These are phyloP conservation scores for Tolypocladium ovalisporum DNA, from an alignment of 2,329 filamentous ascomycete genomes.

Conservation along the genomic window DNA sequence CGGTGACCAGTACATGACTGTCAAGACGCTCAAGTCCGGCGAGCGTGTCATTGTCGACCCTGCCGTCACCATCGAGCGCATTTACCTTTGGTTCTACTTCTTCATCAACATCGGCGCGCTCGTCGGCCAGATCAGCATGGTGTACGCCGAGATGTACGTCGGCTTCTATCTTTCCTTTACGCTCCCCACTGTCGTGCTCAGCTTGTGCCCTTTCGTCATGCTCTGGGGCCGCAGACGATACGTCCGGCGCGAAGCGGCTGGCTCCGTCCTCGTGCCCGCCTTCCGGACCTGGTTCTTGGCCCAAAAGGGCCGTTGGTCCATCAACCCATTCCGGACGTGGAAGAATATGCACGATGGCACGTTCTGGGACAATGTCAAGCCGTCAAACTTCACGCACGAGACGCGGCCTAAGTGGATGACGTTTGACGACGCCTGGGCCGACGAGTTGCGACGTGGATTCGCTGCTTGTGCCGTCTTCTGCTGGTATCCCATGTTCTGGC, in stretches of 20 bases:
- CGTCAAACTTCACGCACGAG: slow-evolving; percentile 44
- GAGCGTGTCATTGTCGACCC: slow-evolving; percentile 63
- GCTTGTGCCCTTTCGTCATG: slow-evolving; percentile 46
- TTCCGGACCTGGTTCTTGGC: slow-evolving; percentile 48
- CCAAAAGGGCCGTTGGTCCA: slow-evolving; percentile 54
- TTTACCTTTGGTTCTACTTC: slow-evolving; percentile 53
- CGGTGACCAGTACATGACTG: slow-evolving; percentile 42
- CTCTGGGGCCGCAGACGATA: slow-evolving; percentile 47
- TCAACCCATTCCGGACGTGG: slow-evolving; percentile 36
- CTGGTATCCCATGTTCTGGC: slow-evolving; percentile 56
- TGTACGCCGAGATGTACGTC: slow-evolving; percentile 65
- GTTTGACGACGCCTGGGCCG: slow-evolving; percentile 75
- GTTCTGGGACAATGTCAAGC: slow-evolving; percentile 55
- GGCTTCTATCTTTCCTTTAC: slow-evolving; percentile 65
- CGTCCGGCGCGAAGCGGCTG: slow-evolving; percentile 54
- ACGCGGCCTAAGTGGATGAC: slow-evolving; percentile 63
- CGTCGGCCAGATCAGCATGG: slow-evolving; percentile 47
- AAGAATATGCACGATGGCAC: not conserved
- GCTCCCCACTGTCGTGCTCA: slow-evolving; percentile 54
- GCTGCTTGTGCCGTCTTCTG: slow-evolving; percentile 61
- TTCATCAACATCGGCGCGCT: slow-evolving; percentile 55
- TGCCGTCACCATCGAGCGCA: slow-evolving; percentile 53
- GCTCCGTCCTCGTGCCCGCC: slow-evolving; percentile 60
- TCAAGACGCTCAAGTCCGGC: slow-evolving; percentile 42
- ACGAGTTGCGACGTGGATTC: slow-evolving; percentile 62